Evolutionary conservation across 768 basidiomycete genomes (phyloP).

Genomic region (Trametes villosa): DNA sequence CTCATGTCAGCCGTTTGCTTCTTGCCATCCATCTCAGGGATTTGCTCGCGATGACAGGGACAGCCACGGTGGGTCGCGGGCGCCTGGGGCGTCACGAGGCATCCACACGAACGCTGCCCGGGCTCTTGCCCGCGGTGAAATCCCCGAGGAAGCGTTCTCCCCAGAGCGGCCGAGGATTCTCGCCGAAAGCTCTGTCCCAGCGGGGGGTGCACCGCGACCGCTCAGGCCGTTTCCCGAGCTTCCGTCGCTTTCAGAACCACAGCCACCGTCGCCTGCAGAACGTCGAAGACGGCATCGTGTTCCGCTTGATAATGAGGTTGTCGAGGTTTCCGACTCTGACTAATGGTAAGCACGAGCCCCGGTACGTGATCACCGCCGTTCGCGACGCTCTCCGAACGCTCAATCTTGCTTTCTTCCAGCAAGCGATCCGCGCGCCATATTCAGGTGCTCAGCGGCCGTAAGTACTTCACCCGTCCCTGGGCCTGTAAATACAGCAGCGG

Average conservation of each 20-base stretch:
- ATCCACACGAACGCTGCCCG: no score
- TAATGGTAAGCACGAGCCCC: not conserved
- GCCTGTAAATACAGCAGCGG: no score
- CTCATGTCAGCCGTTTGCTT: conserved; percentile 16
- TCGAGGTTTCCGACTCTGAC: conserved; percentile 25
- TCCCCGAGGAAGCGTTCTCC: conserved; percentile 1
- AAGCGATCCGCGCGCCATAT: no score
- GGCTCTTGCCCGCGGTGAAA: no score
- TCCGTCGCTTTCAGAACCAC: conserved; percentile 18
- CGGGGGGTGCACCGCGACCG: not conserved
- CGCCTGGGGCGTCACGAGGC: not conserved
- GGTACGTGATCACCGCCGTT: conserved; percentile 2
- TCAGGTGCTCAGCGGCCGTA: no score
- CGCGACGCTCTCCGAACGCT: not conserved
- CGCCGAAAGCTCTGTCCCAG: not conserved
- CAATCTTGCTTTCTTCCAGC: not conserved
- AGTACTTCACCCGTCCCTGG: no score
- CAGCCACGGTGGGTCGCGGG: not conserved
- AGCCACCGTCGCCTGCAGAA: conserved; percentile 1
- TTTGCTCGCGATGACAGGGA: conserved; percentile 4
- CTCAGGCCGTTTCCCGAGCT: conserved; percentile 11
- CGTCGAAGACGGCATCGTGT: not conserved
- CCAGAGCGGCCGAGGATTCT: not conserved
- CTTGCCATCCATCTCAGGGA: not conserved
- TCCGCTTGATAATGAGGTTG: conserved; percentile 8